Conservation (phyloP, 495 filamentous ascomycete species). For the Hyaloscypha finlandica region DNA sequence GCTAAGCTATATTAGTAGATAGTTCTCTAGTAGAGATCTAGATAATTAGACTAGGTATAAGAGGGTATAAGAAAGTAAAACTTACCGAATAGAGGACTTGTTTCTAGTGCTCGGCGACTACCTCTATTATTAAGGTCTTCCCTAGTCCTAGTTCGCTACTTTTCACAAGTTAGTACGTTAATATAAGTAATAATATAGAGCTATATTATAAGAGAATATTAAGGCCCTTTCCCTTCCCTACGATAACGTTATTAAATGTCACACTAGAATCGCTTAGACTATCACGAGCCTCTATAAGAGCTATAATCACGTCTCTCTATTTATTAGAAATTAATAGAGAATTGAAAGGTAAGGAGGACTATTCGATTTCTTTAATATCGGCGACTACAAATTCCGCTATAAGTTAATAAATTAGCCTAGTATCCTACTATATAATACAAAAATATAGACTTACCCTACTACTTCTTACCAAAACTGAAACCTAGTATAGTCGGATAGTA, state of each 20-base stretch:
- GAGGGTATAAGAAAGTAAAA: too few relatives aligned
- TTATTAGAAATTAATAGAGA: constrained; percentile 28
- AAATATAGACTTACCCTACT: not conserved
- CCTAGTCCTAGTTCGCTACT: not conserved
- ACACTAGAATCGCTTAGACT: not conserved
- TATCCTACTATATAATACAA: not conserved
- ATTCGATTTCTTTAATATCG: constrained; percentile 24
- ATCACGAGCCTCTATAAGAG: constrained; percentile 29
- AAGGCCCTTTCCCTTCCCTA: constrained; percentile 13
- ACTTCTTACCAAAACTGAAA: not conserved
- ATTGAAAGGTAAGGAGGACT: constrained; percentile 29
- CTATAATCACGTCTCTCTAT: constrained; percentile 30
- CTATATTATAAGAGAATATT: constrained; percentile 21
- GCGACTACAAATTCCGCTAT: too few relatives aligned
- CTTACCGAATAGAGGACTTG: too few relatives aligned
- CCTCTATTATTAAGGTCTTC: constrained; percentile 21
- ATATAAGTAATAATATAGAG: constrained; percentile 9
- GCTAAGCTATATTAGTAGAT: constrained; percentile 11
- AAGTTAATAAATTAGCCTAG: too few relatives aligned
- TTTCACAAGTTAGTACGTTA: not conserved
- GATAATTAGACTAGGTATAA: constrained; percentile 8
- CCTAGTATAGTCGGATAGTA: not conserved
- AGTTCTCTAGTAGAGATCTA: constrained; percentile 27
- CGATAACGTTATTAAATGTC: constrained; percentile 17
- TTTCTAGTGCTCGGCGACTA: not conserved